Evolutionary conservation across 495 filamentous ascomycete genomes (phyloP).

Genomic region (Copromyces sp.): DNA sequence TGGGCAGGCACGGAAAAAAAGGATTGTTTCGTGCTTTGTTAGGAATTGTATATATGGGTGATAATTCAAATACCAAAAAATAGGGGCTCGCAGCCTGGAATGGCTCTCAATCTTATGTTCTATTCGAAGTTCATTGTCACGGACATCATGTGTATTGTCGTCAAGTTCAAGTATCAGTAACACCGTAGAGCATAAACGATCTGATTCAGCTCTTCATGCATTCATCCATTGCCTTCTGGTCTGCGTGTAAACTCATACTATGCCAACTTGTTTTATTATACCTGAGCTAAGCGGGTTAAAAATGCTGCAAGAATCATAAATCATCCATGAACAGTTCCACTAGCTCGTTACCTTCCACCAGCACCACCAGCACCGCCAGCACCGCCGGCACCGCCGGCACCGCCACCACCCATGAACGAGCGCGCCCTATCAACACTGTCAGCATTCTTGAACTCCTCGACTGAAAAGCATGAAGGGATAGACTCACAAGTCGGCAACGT

Average conservation of each 20-base stretch:
- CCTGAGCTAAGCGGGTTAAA: neutral
- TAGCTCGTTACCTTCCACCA: neutral
- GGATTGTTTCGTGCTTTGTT: neutral
- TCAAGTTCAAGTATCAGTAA: neutral
- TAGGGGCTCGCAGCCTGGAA: neutral
- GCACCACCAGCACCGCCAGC: conserved; percentile 7
- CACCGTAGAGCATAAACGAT: neutral
- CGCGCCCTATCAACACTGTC: conserved; percentile 46
- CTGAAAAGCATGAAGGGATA: neutral
- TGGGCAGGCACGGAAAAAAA: neutral
- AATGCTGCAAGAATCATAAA: neutral
- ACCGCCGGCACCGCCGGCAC: conserved; percentile 30
- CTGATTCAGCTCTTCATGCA: neutral
- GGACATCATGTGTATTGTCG: neutral
- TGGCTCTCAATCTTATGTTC: neutral
- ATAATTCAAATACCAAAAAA: neutral
- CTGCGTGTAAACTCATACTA: neutral
- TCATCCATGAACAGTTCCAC: neutral
- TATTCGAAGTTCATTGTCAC: neutral
- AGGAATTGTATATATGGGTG: neutral
- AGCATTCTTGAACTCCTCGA: neutral
- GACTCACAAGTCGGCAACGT: conserved; percentile 85
- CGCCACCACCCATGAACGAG: conserved; percentile 61
- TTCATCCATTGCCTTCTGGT: neutral
- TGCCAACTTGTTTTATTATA: neutral